Evolutionary conservation across 192 early-diverging fungal genomes (phyloP).

Genomic region (Coemansia sp.): DNA sequence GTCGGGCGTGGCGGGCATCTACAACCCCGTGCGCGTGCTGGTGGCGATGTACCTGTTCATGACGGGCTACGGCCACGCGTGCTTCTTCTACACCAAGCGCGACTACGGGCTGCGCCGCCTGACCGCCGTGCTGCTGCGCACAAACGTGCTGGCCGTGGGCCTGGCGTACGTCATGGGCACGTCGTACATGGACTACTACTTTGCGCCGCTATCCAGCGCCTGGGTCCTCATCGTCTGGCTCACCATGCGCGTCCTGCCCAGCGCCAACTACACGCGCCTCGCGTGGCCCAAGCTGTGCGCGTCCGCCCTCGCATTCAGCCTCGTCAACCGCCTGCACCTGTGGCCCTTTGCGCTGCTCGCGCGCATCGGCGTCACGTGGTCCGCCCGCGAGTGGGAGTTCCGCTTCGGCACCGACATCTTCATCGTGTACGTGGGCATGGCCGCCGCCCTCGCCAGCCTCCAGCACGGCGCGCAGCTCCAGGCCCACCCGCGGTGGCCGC

Average conservation of each 20-base stretch:
- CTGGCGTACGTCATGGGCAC: conserved; percentile 69
- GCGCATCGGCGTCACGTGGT: conserved; percentile 58
- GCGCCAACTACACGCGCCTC: conserved; percentile 50
- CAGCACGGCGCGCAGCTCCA: conserved; percentile 39
- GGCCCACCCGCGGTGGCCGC: conserved; percentile 41
- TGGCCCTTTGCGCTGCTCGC: conserved; percentile 45
- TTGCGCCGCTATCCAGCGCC: conserved; percentile 69
- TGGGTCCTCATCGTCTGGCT: conserved; percentile 69
- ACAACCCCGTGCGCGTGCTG: conserved; percentile 69
- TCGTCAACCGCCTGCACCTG: conserved; percentile 24
- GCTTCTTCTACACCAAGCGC: conserved; percentile 67
- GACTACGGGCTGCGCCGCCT: conserved; percentile 67
- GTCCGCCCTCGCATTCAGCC: conserved; percentile 16
- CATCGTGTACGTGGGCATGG: conserved; percentile 69
- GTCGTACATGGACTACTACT: conserved; percentile 75
- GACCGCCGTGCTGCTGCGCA: conserved; percentile 59
- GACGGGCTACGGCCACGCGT: conserved; percentile 80
- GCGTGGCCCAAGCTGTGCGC: conserved; percentile 57
- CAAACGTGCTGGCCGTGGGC: conserved; percentile 65
- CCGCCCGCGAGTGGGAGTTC: conserved; percentile 68
- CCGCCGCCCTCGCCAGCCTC: conserved; percentile 55
- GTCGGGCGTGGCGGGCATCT: conserved; percentile 60
- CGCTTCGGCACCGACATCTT: conserved; percentile 65
- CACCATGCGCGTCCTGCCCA: conserved; percentile 59
- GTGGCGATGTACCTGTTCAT: conserved; percentile 80